Base-by-base conservation (phyloP, 225 moss, liverwort and hornwort genomes). In the Ulota crispa region DNA sequence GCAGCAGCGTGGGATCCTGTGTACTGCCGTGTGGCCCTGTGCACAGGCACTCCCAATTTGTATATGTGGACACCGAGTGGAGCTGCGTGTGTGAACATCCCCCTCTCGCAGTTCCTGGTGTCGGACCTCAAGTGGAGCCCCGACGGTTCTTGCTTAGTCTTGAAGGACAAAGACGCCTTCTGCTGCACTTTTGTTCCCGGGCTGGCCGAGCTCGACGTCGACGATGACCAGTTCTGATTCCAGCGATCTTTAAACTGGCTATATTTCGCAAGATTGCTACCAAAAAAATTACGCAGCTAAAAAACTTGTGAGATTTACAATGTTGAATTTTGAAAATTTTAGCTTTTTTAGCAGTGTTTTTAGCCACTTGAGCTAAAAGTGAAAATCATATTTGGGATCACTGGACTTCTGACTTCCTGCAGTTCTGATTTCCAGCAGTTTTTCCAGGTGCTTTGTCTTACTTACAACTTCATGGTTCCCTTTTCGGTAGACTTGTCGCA, bases 11-110 rank as follows among this genome's bases (percentile, higher is more conserved):
- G 96, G 96, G 96, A 96, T 81, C 96, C 96, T 3, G 30, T 94
- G n/a, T 86, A 86, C 59, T 89, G 93, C 9, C 93, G 96, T 13
- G 79, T 96, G 69, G 96, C 94, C 28, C 43, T 96, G 34, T 96
- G 96, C 87, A 94, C 94, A 16, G 96, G 96, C 53, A 91, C 88
- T 43, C 89, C 94, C 5, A 93, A 87, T 76, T 68, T 96, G 68
- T 96, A 92, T 62, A 87, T 96, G 88, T 96, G 96, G 96, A 96
- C 94, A 24, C 94, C 94, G 34, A 89, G 84, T 74, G 96, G 96
- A 61, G 96, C 96, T 54, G 93, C 93, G 42, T 96, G 96, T 85
- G 96, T 96, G 36, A 88, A 92, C 73, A 91, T 96, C 63, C 96
- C 96, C 20, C 86, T 96, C 3, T 87, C 94, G 30, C 88, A 94